These are phyloP conservation scores for Prunus salicina DNA, from an alignment of 306 rosid species.

Conservation along the genomic window DNA sequence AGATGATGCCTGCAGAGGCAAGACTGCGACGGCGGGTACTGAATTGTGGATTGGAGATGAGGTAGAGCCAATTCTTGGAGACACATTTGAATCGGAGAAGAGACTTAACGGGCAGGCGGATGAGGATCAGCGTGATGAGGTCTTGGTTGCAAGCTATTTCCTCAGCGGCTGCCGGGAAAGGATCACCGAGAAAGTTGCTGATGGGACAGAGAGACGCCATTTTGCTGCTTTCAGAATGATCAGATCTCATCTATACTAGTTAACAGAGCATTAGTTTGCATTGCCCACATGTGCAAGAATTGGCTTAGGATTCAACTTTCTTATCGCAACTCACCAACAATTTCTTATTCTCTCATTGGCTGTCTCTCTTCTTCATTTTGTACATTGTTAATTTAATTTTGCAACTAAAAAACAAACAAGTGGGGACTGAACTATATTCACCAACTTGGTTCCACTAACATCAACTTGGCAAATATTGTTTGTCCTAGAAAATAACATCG, in stretches of 20 bases:
- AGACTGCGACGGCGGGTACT: not conserved
- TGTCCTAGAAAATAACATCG: too few species aligned
- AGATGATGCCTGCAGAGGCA: constrained; percentile 8
- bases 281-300: too few species aligned
- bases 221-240: not conserved
- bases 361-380: too few species aligned
- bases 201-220: not conserved
- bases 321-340: too few species aligned
- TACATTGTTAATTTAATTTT: too few species aligned
- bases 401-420: too few species aligned
- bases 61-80: constrained; percentile 18
- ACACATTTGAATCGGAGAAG: constrained; percentile 20
- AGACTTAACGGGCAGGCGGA: constrained; percentile 11
- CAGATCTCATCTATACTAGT: not conserved
- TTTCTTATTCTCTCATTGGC: too few species aligned
- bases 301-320: too few species aligned
- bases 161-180: not conserved
- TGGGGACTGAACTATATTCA: too few species aligned
- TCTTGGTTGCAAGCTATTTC: not conserved
- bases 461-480: too few species aligned
- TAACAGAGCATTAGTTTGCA: not conserved
- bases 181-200: not conserved
- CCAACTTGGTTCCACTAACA: too few species aligned
- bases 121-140: constrained; percentile 6
- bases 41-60: constrained; percentile 14